Conservation (phyloP, 176 grass and related monocot genomes). For the Raddia guianensis region DNA sequence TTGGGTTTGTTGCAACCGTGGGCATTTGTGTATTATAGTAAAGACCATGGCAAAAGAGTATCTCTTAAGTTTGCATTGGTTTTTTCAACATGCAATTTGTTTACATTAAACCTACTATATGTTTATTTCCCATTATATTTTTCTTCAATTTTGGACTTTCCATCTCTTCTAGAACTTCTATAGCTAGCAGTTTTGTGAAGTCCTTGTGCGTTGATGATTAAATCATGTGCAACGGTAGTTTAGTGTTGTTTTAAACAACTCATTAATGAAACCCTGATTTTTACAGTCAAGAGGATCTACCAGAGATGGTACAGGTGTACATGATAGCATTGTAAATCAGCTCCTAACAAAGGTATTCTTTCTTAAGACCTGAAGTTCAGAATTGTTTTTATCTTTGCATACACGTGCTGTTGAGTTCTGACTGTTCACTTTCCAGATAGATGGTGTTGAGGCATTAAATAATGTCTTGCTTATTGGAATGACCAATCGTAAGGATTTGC, state of each 20-base stretch:
- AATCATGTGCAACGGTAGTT: background rate
- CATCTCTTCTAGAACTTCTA: conserved; percentile 4
- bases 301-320: conserved; percentile 91
- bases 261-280: conserved; percentile 33
- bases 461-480: conserved; percentile 99
- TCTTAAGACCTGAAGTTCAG: conserved; percentile 24
- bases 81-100: conserved; percentile 26
- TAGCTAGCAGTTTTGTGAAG: conserved; percentile 24
- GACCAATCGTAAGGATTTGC: conserved; percentile 97
- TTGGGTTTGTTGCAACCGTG: background rate
- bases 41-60: background rate
- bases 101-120: conserved; percentile 33
- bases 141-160: conserved; percentile 4
- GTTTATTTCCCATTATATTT: background rate
- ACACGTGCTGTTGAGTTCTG: conserved; percentile 27
- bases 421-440: conserved; percentile 67
- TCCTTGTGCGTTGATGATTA: background rate
- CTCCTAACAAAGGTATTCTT: conserved; percentile 86
- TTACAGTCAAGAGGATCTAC: conserved; percentile 91
- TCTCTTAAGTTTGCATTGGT: conserved; percentile 9
- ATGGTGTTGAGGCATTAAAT: conserved; percentile 93
- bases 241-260: conserved; percentile 34
- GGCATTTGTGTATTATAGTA: conserved; percentile 14
- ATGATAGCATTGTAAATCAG: conserved; percentile 97
- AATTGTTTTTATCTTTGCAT: conserved; percentile 28